Conservation (phyloP, 257 asterid genomes). For the Capsicum baccatum region DNA sequence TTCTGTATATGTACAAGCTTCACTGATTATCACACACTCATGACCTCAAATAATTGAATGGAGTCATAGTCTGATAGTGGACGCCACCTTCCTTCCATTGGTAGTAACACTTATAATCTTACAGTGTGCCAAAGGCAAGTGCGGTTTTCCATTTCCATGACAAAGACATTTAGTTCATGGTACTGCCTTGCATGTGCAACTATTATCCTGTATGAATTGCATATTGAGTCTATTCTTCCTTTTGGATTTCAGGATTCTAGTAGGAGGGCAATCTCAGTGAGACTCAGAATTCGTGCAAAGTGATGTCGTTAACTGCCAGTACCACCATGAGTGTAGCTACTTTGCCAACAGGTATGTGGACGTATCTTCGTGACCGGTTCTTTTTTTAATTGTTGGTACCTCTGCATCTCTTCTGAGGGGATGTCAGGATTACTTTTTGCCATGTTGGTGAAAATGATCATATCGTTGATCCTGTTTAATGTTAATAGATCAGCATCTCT, state of each 20-base stretch:
- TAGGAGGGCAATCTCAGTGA: neutral
- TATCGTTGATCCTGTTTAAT: neutral
- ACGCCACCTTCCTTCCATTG: neutral
- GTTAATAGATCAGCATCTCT: conserved; percentile 14
- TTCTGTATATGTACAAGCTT: neutral
- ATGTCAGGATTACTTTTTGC: neutral
- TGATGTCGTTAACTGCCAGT: conserved; percentile 47
- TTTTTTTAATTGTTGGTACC: neutral
- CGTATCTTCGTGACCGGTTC: neutral
- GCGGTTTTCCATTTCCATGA: conserved; percentile 10
- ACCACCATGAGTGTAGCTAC: conserved; percentile 40
- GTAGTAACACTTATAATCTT: neutral
- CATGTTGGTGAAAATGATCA: neutral
- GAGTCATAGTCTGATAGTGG: neutral
- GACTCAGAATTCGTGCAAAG: conserved; percentile 27
- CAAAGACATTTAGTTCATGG: neutral
- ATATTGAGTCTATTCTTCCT: neutral
- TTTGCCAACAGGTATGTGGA: conserved; percentile 43
- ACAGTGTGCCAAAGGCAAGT: neutral
- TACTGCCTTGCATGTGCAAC: too few relatives aligned
- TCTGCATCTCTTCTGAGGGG: neutral
- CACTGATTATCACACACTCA: neutral
- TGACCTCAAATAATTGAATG: conserved; percentile 9
- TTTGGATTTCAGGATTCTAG: neutral
- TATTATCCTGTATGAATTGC: neutral